A percentile compares a stretch with the other conserved stretches of the same genome.
Conservation (phyloP, 2,329 filamentous ascomycete genomes). For the Tolypocladium cylindrosporum region DNA sequence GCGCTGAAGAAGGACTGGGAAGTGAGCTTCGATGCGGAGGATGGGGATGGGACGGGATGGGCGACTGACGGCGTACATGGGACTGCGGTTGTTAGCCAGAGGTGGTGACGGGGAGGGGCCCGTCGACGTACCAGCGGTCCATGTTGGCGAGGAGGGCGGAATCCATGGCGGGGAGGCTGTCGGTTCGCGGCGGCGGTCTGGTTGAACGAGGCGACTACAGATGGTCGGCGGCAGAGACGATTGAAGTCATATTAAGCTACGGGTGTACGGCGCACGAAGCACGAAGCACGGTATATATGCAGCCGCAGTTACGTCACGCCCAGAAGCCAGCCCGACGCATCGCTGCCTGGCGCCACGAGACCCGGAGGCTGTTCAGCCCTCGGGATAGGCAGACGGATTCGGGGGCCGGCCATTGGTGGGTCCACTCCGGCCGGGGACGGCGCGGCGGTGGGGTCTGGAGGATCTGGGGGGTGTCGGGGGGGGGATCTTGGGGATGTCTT, state of each 20-base stretch:
- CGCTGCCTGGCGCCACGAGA: not conserved
- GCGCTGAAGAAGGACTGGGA: constrained; percentile 30
- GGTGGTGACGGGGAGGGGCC: not conserved
- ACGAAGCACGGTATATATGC: not conserved
- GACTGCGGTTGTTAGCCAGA: constrained; percentile 17
- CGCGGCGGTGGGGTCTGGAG: too few species aligned
- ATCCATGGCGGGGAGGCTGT: constrained; percentile 15
- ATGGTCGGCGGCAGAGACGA: not conserved
- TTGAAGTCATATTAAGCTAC: not conserved
- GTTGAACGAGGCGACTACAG: too few species aligned
- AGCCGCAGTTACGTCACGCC: not conserved
- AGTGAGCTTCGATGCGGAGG: not conserved
- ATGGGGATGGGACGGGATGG: not conserved
- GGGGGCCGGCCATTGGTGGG: not conserved
- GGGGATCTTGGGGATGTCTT: too few species aligned
- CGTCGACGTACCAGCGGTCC: constrained; percentile 23
- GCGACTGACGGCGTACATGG: constrained; percentile 31
- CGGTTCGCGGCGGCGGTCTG: not conserved
- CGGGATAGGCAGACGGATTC: not conserved
- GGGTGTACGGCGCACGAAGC: not conserved
- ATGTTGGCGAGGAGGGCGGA: constrained; percentile 18
- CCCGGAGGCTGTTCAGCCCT: not conserved
- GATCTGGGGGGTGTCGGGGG: too few species aligned
- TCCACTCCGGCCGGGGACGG: not conserved
- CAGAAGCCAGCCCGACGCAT: not conserved